Conservation (phyloP, 306 rosid species). For the Luffa acutangula region DNA sequence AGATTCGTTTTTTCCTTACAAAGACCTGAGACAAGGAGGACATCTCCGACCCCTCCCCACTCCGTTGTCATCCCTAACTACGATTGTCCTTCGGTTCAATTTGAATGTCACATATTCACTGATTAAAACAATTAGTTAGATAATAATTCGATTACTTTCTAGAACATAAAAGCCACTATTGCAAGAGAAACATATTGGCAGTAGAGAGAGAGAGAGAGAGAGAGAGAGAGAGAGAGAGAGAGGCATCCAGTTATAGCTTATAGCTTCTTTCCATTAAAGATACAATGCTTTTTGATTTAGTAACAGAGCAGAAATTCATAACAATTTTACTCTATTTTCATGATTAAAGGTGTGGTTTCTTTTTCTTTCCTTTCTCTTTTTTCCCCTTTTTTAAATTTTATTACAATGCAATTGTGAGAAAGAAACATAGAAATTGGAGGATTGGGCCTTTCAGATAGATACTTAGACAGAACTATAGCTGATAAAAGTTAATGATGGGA, state of each 20-base stretch:
- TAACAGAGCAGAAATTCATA: neutral
- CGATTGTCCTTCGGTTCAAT: no score
- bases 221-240: neutral
- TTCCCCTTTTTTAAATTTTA: neutral
- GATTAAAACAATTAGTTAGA: no score
- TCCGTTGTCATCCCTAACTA: no score
- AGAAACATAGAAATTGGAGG: neutral
- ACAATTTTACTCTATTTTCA: conserved; percentile 7
- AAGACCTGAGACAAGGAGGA: no score
- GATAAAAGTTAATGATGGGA: neutral
- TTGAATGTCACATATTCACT: no score
- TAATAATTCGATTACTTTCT: no score
- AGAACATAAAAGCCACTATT: no score
- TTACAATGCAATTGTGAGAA: neutral
- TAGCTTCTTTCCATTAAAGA: neutral
- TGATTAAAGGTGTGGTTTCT: neutral
- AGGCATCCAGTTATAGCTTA: neutral
- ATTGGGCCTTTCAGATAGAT: neutral
- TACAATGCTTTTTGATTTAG: neutral
- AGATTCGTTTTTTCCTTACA: no score
- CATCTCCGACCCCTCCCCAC: no score
- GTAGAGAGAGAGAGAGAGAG: no score
- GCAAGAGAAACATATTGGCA: no score
- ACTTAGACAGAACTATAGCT: neutral
- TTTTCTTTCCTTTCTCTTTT: neutral